Conservation (phyloP, 768 basidiomycete species). For the Mycena haematopus region DNA sequence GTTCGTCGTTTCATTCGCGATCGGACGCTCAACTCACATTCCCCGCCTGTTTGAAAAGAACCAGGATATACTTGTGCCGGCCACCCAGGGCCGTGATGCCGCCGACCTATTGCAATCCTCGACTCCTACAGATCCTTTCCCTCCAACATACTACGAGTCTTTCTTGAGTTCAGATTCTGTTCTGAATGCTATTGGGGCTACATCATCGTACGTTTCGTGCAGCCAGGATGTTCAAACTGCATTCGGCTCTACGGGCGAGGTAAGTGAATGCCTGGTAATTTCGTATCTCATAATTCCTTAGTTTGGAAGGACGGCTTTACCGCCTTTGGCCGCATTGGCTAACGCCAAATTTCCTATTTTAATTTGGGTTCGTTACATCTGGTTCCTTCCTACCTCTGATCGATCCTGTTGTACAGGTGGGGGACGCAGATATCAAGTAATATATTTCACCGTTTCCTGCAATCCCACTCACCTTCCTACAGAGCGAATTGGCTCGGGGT, state of each 20-base stretch:
- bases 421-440: constrained; percentile 45
- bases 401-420: constrained; percentile 33
- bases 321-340: constrained; percentile 40
- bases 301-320: constrained; percentile 43
- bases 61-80: constrained; percentile 1
- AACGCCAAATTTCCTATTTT: constrained; percentile 43
- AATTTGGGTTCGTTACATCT: constrained; percentile 39
- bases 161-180: constrained; percentile 41
- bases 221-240: constrained; percentile 27
- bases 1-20: constrained; percentile 35
- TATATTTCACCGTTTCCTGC: neutral
- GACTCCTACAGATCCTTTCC: constrained; percentile 43
- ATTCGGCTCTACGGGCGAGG: constrained; percentile 41
- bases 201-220: constrained; percentile 43
- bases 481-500: constrained; percentile 48
- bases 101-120: constrained; percentile 33
- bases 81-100: constrained; percentile 6
- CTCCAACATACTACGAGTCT: constrained; percentile 44
- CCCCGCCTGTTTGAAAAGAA: neutral
- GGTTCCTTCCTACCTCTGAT: neutral
- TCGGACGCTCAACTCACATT: neutral
- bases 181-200: constrained; percentile 44
- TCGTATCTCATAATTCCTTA: constrained; percentile 1
- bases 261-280: constrained; percentile 12
- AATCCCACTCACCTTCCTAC: constrained; percentile 7